These are phyloP conservation scores for Epichloe coenophiala DNA, from an alignment of 2,329 filamentous ascomycete genomes.

Conservation along the genomic window DNA sequence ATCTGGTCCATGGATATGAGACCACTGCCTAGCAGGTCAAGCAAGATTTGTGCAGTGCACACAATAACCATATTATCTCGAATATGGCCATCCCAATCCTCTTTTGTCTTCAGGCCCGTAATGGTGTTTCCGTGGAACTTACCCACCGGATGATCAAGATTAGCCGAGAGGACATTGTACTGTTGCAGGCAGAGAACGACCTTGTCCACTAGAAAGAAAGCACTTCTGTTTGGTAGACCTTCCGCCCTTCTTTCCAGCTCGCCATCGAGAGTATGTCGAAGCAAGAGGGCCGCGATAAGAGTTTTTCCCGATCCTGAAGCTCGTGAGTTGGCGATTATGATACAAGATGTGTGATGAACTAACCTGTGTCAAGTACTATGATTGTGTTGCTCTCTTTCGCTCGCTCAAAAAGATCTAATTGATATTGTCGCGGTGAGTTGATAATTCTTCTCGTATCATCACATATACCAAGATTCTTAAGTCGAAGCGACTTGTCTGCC, in stretches of 20 bases:
- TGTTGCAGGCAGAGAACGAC: slow-evolving; percentile 88
- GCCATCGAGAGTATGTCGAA: slow-evolving; percentile 61
- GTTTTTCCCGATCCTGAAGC: slow-evolving; percentile 75
- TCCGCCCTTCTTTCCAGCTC: slow-evolving; percentile 58
- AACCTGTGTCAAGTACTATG: slow-evolving; percentile 83
- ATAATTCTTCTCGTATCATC: slow-evolving; percentile 41
- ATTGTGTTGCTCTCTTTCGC: slow-evolving; percentile 80
- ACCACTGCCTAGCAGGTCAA: slow-evolving; percentile 62
- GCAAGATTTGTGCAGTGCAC: slow-evolving; percentile 80
- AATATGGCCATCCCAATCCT: slow-evolving; percentile 39
- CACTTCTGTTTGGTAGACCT: slow-evolving; percentile 48
- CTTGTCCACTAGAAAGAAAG: slow-evolving; percentile 86
- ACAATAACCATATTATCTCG: slow-evolving; percentile 69
- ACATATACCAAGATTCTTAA: neutral
- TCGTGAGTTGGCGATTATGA: neutral
- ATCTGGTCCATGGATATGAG: slow-evolving; percentile 72
- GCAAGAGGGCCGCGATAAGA: slow-evolving; percentile 77
- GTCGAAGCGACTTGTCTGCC: neutral
- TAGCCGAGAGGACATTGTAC: slow-evolving; percentile 64
- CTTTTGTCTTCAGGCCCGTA: slow-evolving; percentile 24
- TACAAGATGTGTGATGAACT: neutral
- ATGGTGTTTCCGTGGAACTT: slow-evolving; percentile 62
- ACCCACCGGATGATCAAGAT: slow-evolving; percentile 62
- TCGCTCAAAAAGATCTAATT: slow-evolving; percentile 78
- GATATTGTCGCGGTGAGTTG: slow-evolving; percentile 73